Conservation (phyloP, 768 basidiomycete genomes). For the Coprinopsis marcescibilis region DNA sequence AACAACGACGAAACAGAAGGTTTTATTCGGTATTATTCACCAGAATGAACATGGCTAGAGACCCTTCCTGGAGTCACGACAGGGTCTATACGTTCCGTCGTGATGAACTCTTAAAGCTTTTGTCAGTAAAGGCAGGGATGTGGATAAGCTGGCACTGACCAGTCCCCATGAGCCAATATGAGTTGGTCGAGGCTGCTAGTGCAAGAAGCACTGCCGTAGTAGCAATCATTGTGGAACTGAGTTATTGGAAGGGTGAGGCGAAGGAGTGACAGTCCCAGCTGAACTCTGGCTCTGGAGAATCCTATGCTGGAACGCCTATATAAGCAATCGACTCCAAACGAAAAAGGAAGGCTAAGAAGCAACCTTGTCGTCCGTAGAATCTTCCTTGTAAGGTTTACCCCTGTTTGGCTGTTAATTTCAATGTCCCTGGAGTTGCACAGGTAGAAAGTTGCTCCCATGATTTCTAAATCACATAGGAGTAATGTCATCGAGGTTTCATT, state of each 20-base stretch:
- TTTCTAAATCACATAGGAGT: neutral
- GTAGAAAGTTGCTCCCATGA: neutral
- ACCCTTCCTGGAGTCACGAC: slow-evolving; percentile 35
- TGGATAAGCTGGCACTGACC: slow-evolving; percentile 21
- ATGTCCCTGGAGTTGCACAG: neutral
- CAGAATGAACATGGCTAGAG: slow-evolving; percentile 27
- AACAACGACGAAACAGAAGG: neutral
- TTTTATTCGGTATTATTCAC: neutral
- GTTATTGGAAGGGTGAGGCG: slow-evolving; percentile 12
- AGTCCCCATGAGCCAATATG: slow-evolving; percentile 42
- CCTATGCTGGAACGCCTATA: neutral
- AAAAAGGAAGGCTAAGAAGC: slow-evolving; percentile 2
- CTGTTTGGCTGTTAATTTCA: slow-evolving; percentile 1
- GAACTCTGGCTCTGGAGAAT: slow-evolving; percentile 5
- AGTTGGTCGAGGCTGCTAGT: slow-evolving; percentile 29
- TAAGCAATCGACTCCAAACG: neutral
- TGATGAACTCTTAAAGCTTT: slow-evolving; percentile 26
- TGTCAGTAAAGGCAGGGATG: neutral
- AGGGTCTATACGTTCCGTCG: slow-evolving; percentile 38
- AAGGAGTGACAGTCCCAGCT: slow-evolving; percentile 22
- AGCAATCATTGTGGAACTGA: slow-evolving; percentile 23
- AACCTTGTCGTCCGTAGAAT: neutral
- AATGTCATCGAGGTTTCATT: too few species aligned
- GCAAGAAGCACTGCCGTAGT: slow-evolving; percentile 24
- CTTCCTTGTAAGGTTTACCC: slow-evolving; percentile 2